A percentile compares a stretch with the other conserved stretches of the same genome.
Conservation (phyloP, 2,329 filamentous ascomycete genomes). For the Periconia sp. region DNA sequence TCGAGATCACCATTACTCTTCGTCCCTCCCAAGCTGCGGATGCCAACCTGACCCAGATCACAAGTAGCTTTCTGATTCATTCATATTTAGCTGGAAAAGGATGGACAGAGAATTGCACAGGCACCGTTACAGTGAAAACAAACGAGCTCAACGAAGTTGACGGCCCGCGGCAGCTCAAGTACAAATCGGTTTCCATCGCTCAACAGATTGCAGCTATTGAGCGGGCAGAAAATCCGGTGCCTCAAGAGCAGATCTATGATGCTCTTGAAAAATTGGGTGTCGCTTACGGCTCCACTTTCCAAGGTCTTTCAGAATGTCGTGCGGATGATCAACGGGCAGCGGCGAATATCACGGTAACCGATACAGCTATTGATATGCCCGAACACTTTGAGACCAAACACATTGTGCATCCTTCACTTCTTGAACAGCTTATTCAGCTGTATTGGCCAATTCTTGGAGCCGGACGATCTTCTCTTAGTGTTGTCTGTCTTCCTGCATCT, state of each 20-base stretch:
- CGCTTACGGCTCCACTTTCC: conserved; percentile 56
- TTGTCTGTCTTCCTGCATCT: conserved; percentile 24
- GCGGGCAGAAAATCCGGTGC: background rate
- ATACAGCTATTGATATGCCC: conserved; percentile 30
- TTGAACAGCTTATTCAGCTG: conserved; percentile 30
- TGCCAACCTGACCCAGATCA: background rate
- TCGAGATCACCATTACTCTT: conserved; percentile 35
- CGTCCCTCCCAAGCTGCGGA: conserved; percentile 1
- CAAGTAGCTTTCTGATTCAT: conserved; percentile 52
- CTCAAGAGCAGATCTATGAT: conserved; percentile 43
- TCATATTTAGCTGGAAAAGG: conserved; percentile 55
- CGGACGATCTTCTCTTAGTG: conserved; percentile 5
- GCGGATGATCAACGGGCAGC: conserved; percentile 36
- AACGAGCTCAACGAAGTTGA: conserved; percentile 47
- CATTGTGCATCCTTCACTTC: conserved; percentile 27
- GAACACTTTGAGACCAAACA: conserved; percentile 26
- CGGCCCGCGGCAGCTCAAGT: conserved; percentile 14
- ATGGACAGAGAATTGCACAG: conserved; percentile 60
- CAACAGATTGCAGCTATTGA: background rate
- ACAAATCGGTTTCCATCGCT: background rate
- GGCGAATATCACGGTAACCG: conserved; percentile 16
- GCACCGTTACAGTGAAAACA: conserved; percentile 44
- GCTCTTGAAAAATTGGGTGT: conserved; percentile 51
- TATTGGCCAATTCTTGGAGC: conserved; percentile 28
- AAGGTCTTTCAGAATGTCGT: conserved; percentile 52